Evolutionary conservation across 257 asterid genomes (phyloP), one percentile per base, ranked within the genome.

Genomic region (Ehretia macrophylla): DNA sequence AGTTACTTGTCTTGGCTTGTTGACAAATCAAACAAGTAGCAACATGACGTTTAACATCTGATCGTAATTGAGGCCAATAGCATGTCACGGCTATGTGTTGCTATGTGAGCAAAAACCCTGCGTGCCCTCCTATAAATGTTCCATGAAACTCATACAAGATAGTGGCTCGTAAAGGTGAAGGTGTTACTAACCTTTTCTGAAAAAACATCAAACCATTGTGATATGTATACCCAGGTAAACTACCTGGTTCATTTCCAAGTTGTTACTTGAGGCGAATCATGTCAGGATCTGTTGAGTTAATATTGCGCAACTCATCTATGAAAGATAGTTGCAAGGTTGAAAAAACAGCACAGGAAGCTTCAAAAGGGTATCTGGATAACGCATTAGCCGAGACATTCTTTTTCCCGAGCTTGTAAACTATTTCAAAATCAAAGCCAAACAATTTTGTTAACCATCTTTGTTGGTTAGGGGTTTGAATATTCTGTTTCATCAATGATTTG

Each of bases 351-450:
- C 0, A 27, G 13, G n/a, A n/a, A n/a, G n/a, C n/a, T n/a, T 9
- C 14, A 8, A 39, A 8, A 0, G 4, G 2, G 3, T 19, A n/a
- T 20, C 63, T 45, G 0, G 64, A 56, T 4, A 56, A 37, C 0
- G 70, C 63, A 37, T 65, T 57, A 17, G 51, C 64, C 8, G 17
- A 57, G 1, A 17, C 16, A 17, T n/a, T n/a, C n/a, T n/a, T n/a
- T n/a, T n/a, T n/a, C n/a, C n/a, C n/a, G n/a, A n/a, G n/a, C n/a
- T n/a, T 65, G 42, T 45, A 59, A 5, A 20, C 55, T 1, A 63
- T 23, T 8, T 42, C 53, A n/a, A 19, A 63, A 8, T 63, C 55
- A 42, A 1, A n/a, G n/a, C n/a, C n/a, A n/a, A n/a, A n/a, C n/a
- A n/a, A n/a, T n/a, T n/a, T n/a, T n/a, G n/a, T n/a, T n/a, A n/a